These are phyloP conservation scores for Coffea canephora DNA, from an alignment of 257 asterid species.

Conservation along the genomic window DNA sequence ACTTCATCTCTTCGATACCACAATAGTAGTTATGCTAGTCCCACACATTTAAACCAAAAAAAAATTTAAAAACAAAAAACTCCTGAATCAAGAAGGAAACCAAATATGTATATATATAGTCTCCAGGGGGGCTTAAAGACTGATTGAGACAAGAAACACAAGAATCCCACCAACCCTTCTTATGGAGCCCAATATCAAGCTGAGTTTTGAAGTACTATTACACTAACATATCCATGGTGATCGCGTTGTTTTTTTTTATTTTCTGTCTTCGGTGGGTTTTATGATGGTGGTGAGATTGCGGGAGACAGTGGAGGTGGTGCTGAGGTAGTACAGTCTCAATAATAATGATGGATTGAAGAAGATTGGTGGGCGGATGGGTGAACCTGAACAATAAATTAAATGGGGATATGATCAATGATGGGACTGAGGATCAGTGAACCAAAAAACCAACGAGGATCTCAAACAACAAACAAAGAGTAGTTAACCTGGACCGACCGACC, in stretches of 20 bases:
- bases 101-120: no score
- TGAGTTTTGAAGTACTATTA: no score
- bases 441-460: background rate
- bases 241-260: background rate
- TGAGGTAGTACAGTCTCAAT: background rate
- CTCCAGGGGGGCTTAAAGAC: background rate
- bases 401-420: background rate
- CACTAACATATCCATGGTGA: background rate
- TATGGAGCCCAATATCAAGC: slow-evolving; percentile 16
- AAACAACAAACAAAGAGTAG: background rate
- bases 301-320: slow-evolving; percentile 8
- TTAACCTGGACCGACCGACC: background rate
- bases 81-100: background rate
- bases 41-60: background rate
- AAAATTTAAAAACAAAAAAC: background rate
- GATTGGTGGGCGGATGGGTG: background rate
- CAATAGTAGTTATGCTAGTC: background rate
- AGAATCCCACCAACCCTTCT: slow-evolving; percentile 11
- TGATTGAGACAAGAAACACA: slow-evolving; percentile 6
- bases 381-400: no score
- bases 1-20: slow-evolving; percentile 25
- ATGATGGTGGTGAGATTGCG: background rate
- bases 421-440: background rate
- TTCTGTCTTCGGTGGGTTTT: background rate
- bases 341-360: background rate